Conservation (phyloP, 345 rosid genomes). For the Populus tremula region DNA sequence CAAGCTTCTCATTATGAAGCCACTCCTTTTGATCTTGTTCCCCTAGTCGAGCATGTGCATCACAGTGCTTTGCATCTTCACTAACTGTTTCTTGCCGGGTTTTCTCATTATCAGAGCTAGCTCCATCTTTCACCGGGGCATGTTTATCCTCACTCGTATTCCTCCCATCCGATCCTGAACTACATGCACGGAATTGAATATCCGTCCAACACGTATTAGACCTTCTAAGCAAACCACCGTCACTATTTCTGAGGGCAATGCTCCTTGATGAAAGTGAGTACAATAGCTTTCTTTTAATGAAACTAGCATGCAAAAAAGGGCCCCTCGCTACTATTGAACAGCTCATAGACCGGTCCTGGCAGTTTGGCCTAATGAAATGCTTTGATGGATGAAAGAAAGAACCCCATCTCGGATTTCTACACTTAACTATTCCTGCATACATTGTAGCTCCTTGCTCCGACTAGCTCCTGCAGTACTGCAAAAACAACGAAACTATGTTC, state of each 20-base stretch:
- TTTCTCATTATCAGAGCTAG: conserved; percentile 45
- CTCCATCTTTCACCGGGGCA: conserved; percentile 46
- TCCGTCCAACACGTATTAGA: conserved; percentile 25
- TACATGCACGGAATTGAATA: conserved; percentile 52
- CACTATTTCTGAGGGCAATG: conserved; percentile 23
- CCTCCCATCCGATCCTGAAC: conserved; percentile 83
- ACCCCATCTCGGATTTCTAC: conserved; percentile 61
- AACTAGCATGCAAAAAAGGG: conserved; percentile 25
- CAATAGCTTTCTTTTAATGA: conserved; percentile 32
- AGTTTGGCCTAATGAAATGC: conserved; percentile 35
- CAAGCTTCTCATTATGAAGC: conserved; percentile 73
- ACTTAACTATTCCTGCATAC: conserved; percentile 60
- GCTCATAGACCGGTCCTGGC: conserved; percentile 35
- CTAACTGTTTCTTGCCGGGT: conserved; percentile 25
- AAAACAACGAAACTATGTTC: background rate
- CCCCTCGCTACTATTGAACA: conserved; percentile 21
- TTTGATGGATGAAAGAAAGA: conserved; percentile 48
- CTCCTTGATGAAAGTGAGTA: conserved; percentile 29
- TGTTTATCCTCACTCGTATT: conserved; percentile 70
- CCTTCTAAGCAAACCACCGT: conserved; percentile 20
- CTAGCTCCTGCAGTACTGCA: conserved; percentile 23
- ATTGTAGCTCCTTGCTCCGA: conserved; percentile 40
- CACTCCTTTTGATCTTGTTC: conserved; percentile 95
- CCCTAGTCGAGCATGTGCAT: conserved; percentile 74
- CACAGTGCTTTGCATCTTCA: conserved; percentile 24